Conservation (phyloP, 2,329 filamentous ascomycete genomes). For the Orbilia quercus region DNA sequence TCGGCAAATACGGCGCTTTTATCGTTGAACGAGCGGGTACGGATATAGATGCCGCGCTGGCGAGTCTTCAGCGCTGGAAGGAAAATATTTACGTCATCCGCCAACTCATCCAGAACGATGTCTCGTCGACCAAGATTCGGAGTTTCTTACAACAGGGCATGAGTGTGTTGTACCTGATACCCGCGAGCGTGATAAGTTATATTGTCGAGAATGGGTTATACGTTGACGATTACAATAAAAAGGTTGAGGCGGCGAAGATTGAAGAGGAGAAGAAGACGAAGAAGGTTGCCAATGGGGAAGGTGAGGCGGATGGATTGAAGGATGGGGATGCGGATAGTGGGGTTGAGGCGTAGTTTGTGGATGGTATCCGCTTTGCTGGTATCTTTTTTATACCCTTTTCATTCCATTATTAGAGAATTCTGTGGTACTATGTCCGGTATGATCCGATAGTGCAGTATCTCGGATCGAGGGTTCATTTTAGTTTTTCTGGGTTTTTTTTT, state of each 20-base stretch:
- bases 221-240: conserved; percentile 68
- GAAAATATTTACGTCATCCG: conserved; percentile 84
- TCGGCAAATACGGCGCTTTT: conserved; percentile 83
- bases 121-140: conserved; percentile 84
- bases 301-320: conserved; percentile 9
- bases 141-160: conserved; percentile 81
- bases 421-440: no score
- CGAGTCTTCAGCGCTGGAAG: conserved; percentile 82
- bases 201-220: conserved; percentile 76
- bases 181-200: conserved; percentile 78
- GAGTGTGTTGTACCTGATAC: conserved; percentile 82
- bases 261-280: conserved; percentile 8
- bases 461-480: no score
- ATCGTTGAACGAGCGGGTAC: conserved; percentile 89
- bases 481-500: no score
- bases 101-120: conserved; percentile 86
- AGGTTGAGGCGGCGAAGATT: conserved; percentile 64
- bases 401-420: no score
- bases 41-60: conserved; percentile 86
- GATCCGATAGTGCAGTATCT: no score
- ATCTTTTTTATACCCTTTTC: no score
- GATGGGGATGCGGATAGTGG: conserved; percentile 48
- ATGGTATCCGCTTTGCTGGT: no score
- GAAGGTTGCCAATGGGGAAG: background rate
- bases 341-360: conserved; percentile 49